phyloP scores from a whole-genome alignment of 2,329 filamentous ascomycete species.

The Fusarium buxicola region DNA sequence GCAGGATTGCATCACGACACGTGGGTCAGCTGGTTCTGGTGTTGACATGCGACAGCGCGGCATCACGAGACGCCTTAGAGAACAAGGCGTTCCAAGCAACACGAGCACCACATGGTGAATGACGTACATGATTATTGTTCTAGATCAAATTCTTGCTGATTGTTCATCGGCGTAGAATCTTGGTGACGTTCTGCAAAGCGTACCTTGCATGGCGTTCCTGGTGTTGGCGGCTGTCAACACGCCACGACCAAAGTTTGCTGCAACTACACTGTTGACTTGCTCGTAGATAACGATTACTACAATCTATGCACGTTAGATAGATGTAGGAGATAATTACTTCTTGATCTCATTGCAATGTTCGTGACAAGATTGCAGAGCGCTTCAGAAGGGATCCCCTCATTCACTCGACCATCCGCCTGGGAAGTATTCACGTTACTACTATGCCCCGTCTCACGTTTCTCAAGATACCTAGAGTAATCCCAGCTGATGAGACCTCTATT shows the following conservation, averaged over 20 bases:
- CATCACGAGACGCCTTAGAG: constrained; percentile 37
- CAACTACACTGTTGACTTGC: constrained; percentile 8
- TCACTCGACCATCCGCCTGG: no score
- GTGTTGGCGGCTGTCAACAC: constrained; percentile 23
- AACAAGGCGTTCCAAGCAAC: constrained; percentile 8
- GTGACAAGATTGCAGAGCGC: background rate
- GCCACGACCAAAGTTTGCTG: constrained; percentile 30
- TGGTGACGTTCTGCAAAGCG: constrained; percentile 4
- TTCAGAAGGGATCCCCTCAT: no score
- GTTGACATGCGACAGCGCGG: constrained; percentile 40
- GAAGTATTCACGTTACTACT: no score
- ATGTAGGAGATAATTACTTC: background rate
- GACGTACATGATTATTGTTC: constrained; percentile 21
- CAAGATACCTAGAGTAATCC: no score
- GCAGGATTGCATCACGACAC: constrained; percentile 40
- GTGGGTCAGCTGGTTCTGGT: constrained; percentile 44
- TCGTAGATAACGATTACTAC: background rate
- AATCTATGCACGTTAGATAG: background rate
- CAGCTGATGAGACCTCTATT: no score
- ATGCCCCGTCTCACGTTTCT: no score
- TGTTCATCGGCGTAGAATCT: constrained; percentile 12
- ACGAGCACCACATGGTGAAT: constrained; percentile 38
- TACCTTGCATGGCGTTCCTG: constrained; percentile 41
- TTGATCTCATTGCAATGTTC: background rate
- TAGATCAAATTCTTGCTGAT: constrained; percentile 25